phyloP scores from a whole-genome alignment of 768 basidiomycete species.

The Mrakia gelida region DNA sequence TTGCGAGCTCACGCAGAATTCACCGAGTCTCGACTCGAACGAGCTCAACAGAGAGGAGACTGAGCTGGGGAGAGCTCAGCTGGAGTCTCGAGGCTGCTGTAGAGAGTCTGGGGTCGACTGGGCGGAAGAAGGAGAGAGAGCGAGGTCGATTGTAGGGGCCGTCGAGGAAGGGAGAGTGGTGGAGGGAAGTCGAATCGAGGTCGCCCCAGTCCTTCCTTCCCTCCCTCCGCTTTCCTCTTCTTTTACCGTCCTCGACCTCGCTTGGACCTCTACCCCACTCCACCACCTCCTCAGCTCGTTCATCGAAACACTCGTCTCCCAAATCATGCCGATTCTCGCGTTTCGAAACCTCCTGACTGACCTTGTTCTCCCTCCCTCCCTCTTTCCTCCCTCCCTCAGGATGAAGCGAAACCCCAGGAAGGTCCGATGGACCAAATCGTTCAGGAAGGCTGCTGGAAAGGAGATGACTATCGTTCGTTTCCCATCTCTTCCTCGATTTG shows the following conservation, averaged over 20 bases:
- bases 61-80: background rate
- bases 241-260: background rate
- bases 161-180: background rate
- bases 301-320: background rate
- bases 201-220: background rate
- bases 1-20: background rate
- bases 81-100: background rate
- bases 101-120: background rate
- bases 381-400: conserved; percentile 47
- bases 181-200: background rate
- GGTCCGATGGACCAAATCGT: conserved; percentile 98
- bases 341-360: background rate
- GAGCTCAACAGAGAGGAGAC: background rate
- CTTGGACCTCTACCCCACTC: background rate
- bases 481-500: no score
- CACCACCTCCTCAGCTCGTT: background rate
- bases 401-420: conserved; percentile 99
- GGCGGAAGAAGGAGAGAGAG: no score
- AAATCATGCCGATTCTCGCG: background rate
- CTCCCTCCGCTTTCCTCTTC: background rate
- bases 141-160: no score
- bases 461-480: conserved; percentile 92
- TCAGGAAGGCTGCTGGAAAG: conserved; percentile 96
- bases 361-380: background rate
- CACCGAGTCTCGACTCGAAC: background rate